Percentiles rank a stretch among this genome's conserved stretches.
Conservation (phyloP, 768 basidiomycete species). For the Lyophyllum atratum region DNA sequence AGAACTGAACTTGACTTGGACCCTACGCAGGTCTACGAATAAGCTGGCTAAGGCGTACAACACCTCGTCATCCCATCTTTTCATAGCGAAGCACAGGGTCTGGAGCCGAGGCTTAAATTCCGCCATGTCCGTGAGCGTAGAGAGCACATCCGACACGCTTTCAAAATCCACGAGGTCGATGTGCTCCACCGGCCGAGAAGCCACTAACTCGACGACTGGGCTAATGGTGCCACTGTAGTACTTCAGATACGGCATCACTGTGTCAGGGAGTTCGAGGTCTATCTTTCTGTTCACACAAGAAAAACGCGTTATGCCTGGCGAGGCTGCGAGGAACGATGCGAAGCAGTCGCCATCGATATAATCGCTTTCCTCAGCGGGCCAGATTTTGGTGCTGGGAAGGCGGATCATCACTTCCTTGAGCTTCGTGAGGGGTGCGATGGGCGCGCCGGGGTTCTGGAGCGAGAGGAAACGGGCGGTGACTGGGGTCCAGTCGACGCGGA, state of each 20-base stretch:
- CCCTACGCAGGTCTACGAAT: conserved; percentile 34
- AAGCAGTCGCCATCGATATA: conserved; percentile 16
- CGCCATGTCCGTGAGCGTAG: conserved; percentile 25
- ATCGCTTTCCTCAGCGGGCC: conserved; percentile 15
- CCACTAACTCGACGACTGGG: conserved; percentile 13
- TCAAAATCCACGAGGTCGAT: conserved; percentile 21
- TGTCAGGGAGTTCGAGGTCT: conserved; percentile 9
- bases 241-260: conserved; percentile 16
- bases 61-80: conserved; percentile 49
- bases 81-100: conserved; percentile 33
- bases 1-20: conserved; percentile 41
- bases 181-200: conserved; percentile 13
- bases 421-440: conserved; percentile 15
- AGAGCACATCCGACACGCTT: conserved; percentile 16
- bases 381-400: conserved; percentile 19
- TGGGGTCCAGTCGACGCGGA: conserved; percentile 43
- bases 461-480: conserved; percentile 36
- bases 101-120: conserved; percentile 17
- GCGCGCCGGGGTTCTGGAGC: conserved; percentile 21
- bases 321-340: conserved; percentile 14
- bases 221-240: conserved; percentile 18
- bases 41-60: conserved; percentile 41
- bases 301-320: conserved; percentile 16
- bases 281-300: conserved; percentile 17
- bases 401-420: conserved; percentile 22